Evolutionary conservation across 2,329 filamentous ascomycete genomes (phyloP).

Genomic region (Allantophomopsis lycopodina): DNA sequence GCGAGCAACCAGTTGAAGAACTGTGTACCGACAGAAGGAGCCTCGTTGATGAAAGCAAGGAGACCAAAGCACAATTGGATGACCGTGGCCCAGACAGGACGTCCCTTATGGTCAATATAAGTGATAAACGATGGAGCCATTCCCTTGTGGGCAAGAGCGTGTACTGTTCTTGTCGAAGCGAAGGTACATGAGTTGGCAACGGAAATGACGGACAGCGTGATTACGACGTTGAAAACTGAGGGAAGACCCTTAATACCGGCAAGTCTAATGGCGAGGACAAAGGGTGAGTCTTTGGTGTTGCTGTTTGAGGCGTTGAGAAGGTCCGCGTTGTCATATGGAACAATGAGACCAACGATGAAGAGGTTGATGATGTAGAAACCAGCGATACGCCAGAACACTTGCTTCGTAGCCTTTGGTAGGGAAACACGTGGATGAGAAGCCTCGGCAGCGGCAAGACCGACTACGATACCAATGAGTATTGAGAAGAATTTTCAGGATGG

Average conservation of each 20-base stretch:
- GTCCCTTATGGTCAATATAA: slow-evolving; percentile 42
- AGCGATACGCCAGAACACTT: slow-evolving; percentile 35
- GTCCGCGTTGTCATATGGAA: background rate
- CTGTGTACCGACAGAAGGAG: slow-evolving; percentile 20
- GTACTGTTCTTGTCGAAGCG: slow-evolving; percentile 43
- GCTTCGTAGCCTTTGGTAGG: slow-evolving; percentile 31
- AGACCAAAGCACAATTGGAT: slow-evolving; percentile 40
- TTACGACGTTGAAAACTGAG: slow-evolving; percentile 44
- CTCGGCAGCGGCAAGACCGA: slow-evolving; percentile 33
- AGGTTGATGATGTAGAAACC: slow-evolving; percentile 7
- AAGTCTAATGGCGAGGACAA: slow-evolving; percentile 41
- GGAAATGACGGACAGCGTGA: slow-evolving; percentile 42
- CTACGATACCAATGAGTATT: slow-evolving; percentile 2
- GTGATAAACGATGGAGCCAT: slow-evolving; percentile 42
- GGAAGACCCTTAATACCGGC: slow-evolving; percentile 36
- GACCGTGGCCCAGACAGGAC: slow-evolving; percentile 38
- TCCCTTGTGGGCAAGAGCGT: slow-evolving; percentile 42
- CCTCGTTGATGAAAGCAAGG: slow-evolving; percentile 40
- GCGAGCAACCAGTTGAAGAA: slow-evolving; percentile 54
- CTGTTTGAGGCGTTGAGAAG: background rate
- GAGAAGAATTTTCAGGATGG: too few relatives aligned
- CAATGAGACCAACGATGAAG: background rate
- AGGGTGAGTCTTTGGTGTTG: slow-evolving; percentile 46
- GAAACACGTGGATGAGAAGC: slow-evolving; percentile 27
- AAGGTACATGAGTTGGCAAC: slow-evolving; percentile 46